These are phyloP conservation scores for Whalleya microplaca DNA, from an alignment of 2,329 filamentous ascomycete species.

Conservation along the genomic window DNA sequence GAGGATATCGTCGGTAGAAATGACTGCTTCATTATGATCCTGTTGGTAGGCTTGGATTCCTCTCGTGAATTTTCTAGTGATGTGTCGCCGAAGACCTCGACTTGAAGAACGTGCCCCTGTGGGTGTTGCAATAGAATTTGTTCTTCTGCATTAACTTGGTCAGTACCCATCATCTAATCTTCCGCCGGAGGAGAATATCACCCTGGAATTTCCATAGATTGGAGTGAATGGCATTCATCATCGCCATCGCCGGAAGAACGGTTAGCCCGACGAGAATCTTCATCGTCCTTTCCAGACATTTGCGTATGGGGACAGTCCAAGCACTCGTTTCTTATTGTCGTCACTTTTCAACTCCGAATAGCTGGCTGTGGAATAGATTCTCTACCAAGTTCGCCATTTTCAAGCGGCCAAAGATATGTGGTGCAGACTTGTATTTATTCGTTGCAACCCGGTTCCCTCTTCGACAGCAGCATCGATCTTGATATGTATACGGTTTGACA, in stretches of 20 bases:
- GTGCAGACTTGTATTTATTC: neutral
- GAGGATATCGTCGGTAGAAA: conserved; percentile 6
- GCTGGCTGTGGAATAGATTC: neutral
- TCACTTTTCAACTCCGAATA: neutral
- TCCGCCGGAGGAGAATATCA: neutral
- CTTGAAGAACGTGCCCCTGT: conserved; percentile 6
- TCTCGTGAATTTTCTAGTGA: conserved; percentile 8
- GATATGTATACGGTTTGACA: neutral
- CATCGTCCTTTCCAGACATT: neutral
- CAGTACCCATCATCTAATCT: neutral
- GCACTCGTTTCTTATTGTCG: neutral
- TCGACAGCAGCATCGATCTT: neutral
- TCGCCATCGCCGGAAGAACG: neutral
- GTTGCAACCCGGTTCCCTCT: neutral
- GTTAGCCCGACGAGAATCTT: neutral
- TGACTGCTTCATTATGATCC: neutral
- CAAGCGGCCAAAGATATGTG: neutral
- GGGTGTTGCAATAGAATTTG: neutral
- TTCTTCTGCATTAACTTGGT: neutral
- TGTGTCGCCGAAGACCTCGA: conserved; percentile 7
- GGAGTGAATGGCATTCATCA: neutral
- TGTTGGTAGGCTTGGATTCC: conserved; percentile 11
- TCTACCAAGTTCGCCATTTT: neutral
- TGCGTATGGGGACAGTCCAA: neutral
- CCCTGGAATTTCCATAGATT: neutral